Percentiles rank a stretch among this genome's conserved stretches.
Evolutionary conservation across 176 grass and related monocot genomes (phyloP).

Genomic region (Carex myosuroides): DNA sequence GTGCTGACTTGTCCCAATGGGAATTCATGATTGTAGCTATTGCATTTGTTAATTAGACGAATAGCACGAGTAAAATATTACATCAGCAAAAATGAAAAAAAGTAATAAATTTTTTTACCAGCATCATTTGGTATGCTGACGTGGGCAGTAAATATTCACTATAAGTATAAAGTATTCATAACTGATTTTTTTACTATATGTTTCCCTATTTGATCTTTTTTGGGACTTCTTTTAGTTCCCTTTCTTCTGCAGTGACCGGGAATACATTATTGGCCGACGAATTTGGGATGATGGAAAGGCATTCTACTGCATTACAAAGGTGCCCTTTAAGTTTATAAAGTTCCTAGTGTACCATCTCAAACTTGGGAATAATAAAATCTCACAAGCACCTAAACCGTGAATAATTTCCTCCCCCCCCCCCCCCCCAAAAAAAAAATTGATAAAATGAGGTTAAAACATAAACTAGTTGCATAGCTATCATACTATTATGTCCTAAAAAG

Average conservation of each 20-base stretch:
- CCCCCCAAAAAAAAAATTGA: neutral
- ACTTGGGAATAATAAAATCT: neutral
- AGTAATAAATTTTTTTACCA: neutral
- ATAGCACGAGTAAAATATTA: neutral
- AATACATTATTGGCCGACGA: conserved; percentile 93
- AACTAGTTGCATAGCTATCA: neutral
- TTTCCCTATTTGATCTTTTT: conserved; percentile 19
- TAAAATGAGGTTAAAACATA: neutral
- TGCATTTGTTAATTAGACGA: neutral
- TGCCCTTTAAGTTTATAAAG: conserved; percentile 22
- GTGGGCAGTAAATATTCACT: neutral
- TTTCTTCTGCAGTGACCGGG: conserved; percentile 97
- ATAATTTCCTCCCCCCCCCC: neutral
- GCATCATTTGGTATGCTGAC: neutral
- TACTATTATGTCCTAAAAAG: neutral
- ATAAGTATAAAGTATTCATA: neutral
- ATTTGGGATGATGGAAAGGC: conserved; percentile 88
- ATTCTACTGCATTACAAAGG: conserved; percentile 96
- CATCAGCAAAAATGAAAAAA: neutral
- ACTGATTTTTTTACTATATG: neutral
- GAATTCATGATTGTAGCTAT: neutral
- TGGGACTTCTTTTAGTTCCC: conserved; percentile 55
- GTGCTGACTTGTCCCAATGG: neutral
- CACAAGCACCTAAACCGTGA: neutral
- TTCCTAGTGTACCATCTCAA: neutral